Conservation (phyloP, 1,284 basidiomycete species). For the Moniliophthora roreri region DNA sequence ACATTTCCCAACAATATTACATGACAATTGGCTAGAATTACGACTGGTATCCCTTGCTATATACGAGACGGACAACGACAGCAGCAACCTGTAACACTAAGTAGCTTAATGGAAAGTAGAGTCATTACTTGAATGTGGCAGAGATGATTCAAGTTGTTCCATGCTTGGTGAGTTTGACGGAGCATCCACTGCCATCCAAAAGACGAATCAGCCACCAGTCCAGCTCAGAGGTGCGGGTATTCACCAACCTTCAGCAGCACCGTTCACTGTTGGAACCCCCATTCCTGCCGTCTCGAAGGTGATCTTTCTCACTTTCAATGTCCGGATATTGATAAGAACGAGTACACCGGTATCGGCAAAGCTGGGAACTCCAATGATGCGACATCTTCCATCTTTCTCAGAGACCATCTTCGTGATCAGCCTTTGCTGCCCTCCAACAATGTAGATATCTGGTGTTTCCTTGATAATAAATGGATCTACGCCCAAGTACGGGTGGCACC, state of each 20-base stretch:
- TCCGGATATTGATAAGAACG: constrained; percentile 56
- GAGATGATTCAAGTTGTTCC: no score
- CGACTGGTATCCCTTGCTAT: no score
- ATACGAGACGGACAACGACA: no score
- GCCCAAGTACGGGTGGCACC: constrained; percentile 94
- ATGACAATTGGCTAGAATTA: no score
- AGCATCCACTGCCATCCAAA: no score
- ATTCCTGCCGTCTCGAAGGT: constrained; percentile 39
- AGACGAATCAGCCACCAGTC: no score
- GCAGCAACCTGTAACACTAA: no score
- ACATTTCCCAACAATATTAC: no score
- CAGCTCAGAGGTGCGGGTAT: no score
- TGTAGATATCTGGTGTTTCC: constrained; percentile 85
- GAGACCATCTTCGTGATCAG: constrained; percentile 76
- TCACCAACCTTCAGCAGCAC: constrained; percentile 21
- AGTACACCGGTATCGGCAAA: constrained; percentile 73
- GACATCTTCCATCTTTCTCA: constrained; percentile 45
- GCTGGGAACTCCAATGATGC: constrained; percentile 82
- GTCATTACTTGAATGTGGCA: no score
- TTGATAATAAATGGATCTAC: constrained; percentile 89
- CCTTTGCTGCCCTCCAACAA: constrained; percentile 89
- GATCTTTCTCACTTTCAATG: constrained; percentile 47
- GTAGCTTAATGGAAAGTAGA: no score
- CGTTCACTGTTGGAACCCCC: constrained; percentile 17
- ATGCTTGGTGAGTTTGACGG: no score